Conservation (phyloP, 2,329 filamentous ascomycete genomes). For the Hirsutella rhossiliensis region DNA sequence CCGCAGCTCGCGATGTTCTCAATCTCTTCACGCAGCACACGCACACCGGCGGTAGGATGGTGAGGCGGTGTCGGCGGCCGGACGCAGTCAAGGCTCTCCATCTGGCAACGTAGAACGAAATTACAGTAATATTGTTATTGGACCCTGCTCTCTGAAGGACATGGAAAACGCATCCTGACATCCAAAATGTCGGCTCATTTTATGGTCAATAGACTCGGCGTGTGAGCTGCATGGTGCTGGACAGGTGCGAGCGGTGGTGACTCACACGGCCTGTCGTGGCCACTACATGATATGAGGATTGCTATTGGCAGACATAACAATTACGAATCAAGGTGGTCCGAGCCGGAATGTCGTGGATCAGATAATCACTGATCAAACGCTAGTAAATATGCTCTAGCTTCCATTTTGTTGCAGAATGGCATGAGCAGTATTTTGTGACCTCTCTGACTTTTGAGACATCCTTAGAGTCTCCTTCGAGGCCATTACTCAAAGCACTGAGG, state of each 20-base stretch:
- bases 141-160: not conserved
- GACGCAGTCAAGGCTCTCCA: not conserved
- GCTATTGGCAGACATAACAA: no score
- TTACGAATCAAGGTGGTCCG: no score
- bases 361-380: no score
- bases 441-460: no score
- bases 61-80: constrained; percentile 8
- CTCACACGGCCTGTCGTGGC: not conserved
- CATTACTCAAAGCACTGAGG: no score
- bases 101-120: not conserved
- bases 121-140: not conserved
- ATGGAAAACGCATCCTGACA: not conserved
- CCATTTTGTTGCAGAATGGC: no score
- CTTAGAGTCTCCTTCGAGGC: no score
- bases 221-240: not conserved
- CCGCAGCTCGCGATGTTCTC: constrained; percentile 1
- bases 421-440: no score
- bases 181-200: not conserved
- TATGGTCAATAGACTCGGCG: not conserved
- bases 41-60: constrained; percentile 9
- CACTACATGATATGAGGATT: no score
- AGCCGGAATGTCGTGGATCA: no score
- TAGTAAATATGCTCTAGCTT: no score
- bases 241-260: not conserved
- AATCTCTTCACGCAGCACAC: constrained; percentile 5